Percentiles rank a stretch among this genome's conserved stretches.
phyloP scores from a whole-genome alignment of 2,329 filamentous ascomycete genomes.

The Diaporthe caulivora region DNA sequence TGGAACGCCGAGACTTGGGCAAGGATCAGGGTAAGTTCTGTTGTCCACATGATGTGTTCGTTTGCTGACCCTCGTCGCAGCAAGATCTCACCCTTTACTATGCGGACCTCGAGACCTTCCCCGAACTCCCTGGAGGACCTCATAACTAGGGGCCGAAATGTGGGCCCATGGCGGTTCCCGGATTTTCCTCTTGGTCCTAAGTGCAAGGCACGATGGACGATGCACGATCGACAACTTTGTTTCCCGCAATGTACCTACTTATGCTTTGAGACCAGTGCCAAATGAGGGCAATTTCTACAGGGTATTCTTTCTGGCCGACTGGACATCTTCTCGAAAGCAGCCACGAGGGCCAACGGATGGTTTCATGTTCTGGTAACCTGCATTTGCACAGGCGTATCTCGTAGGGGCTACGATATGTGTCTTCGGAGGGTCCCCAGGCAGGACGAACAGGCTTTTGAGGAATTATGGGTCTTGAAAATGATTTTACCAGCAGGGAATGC shows the following conservation, averaged over 20 bases:
- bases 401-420: conserved; percentile 23
- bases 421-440: conserved; percentile 17
- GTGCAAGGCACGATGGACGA: not conserved
- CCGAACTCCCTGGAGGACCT: conserved; percentile 32
- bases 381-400: conserved; percentile 33
- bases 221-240: conserved; percentile 1
- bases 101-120: conserved; percentile 68
- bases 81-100: conserved; percentile 73
- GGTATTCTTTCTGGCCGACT: conserved; percentile 3
- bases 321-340: conserved; percentile 15
- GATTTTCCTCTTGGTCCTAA: not conserved
- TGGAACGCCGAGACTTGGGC: conserved; percentile 74
- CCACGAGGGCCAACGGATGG: conserved; percentile 6
- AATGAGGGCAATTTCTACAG: conserved; percentile 1
- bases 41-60: not conserved
- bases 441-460: not conserved
- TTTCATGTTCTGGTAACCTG: conserved; percentile 23
- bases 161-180: not conserved
- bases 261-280: conserved; percentile 16
- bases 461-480: conserved; percentile 15
- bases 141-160: conserved; percentile 35
- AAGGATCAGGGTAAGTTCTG: conserved; percentile 69
- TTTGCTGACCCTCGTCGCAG: conserved; percentile 51
- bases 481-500: not conserved
- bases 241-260: conserved; percentile 19